Percentiles rank a stretch among this genome's conserved stretches.
Evolutionary conservation across 2,329 filamentous ascomycete species (phyloP).

Genomic region (Leptographium lundbergii): DNA sequence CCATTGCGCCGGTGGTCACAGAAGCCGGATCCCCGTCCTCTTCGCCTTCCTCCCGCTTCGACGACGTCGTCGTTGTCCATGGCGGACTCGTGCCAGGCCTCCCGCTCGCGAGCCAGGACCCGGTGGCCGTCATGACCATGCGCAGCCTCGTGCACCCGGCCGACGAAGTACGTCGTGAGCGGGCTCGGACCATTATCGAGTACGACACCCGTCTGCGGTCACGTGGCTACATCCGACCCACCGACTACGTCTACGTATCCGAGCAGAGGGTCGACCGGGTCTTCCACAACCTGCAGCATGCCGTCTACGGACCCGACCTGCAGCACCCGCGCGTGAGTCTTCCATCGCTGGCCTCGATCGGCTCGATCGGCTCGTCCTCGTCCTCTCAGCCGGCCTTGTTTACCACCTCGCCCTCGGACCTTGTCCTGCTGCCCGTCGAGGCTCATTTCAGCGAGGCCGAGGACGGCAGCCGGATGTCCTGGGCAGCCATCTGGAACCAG

Average conservation of each 20-base stretch:
- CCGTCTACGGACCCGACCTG: constrained; percentile 8
- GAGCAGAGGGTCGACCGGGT: constrained; percentile 11
- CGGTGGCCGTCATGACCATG: constrained; percentile 85
- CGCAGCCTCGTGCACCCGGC: constrained; percentile 54
- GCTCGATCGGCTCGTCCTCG: background rate
- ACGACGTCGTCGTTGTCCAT: constrained; percentile 64
- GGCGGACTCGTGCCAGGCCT: constrained; percentile 73
- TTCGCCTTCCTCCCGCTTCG: constrained; percentile 11
- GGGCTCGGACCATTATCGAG: constrained; percentile 22
- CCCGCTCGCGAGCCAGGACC: constrained; percentile 56
- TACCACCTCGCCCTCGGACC: background rate
- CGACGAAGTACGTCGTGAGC: constrained; percentile 34
- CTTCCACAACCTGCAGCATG: constrained; percentile 9
- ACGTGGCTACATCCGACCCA: constrained; percentile 7
- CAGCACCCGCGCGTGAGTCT: constrained; percentile 6
- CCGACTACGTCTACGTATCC: constrained; percentile 9
- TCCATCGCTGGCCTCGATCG: constrained; percentile 3
- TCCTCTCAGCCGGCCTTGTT: background rate
- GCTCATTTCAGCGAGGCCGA: constrained; percentile 33
- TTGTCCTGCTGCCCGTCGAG: constrained; percentile 24
- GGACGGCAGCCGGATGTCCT: constrained; percentile 26
- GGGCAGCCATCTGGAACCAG: constrained; percentile 52
- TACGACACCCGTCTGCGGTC: constrained; percentile 16
- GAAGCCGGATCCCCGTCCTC: constrained; percentile 18
- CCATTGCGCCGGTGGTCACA: constrained; percentile 27